Base-by-base conservation (phyloP, 805 yeast genomes). In the Ogataea paradorogensis region DNA sequence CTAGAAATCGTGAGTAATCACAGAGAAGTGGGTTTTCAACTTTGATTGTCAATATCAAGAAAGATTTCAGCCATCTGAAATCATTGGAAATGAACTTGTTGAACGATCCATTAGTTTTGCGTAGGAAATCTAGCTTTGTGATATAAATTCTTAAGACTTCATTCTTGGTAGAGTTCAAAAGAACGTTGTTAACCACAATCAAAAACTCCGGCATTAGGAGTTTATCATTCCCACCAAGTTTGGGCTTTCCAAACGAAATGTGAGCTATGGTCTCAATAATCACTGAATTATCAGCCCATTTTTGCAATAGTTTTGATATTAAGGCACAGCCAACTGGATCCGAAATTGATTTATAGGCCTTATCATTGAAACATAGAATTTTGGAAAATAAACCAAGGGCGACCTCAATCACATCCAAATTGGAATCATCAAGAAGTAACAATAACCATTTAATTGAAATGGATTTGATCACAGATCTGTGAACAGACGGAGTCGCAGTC, bases 381-480 rank as follows among this genome's bases (percentile, higher is more conserved):
- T 70, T 70, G 5, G 80, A 62, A 14, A 85, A 55, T 10, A 85
- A 57, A 16, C 51, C 38, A 21, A 76, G 47, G 0, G 73, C 71
- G 43, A 67, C 51, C 21, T 56, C 53, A 3, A 64, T 65, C 3
- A 73, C 71, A 33, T 62, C 55, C 22, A 66, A 46, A 37, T 69
- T 52, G 6, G 53, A 50, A 43, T 67, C 67, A 37, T 74, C 61
- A 9, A 84, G 54, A 10, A 84, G 55, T 9, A 84, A 61, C 8
- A 84, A 52, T 3, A 76, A 63, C 84, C 90, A 81, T 52, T 82
- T 83, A 5, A 81, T 69, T 1, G 86, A 74, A 2, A 85, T 67
- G 0, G 82, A 66, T 32, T 79, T 71, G 2, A 69, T 73, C 50
- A 61, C 70, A 50, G 60, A 72, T 55, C 60, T 74, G 56, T 65